Percentiles rank a stretch among this genome's conserved stretches.
These are phyloP conservation scores for Lunasporangiospora selenospora DNA, from an alignment of 192 early-diverging fungal species.

Conservation along the genomic window DNA sequence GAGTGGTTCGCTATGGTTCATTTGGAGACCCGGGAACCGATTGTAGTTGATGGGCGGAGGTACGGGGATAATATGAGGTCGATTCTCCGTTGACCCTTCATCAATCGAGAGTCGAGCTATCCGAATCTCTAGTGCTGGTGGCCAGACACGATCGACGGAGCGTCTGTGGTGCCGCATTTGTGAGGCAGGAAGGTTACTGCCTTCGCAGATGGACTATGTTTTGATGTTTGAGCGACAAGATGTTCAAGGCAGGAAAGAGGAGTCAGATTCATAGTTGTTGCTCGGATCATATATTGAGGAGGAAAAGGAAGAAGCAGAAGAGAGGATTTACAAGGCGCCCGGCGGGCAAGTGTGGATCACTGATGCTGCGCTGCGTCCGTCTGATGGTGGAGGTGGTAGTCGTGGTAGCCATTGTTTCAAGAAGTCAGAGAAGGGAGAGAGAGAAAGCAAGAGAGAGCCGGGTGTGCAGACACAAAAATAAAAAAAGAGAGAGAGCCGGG, in stretches of 20 bases:
- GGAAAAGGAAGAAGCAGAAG: no score
- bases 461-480: not conserved
- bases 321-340: no score
- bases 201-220: not conserved
- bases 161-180: slow-evolving; percentile 30
- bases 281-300: no score
- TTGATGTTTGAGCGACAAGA: not conserved
- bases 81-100: slow-evolving; percentile 1
- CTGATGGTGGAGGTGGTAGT: no score
- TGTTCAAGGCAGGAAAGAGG: no score
- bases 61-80: slow-evolving; percentile 24
- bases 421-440: not conserved
- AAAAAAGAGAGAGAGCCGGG: not conserved
- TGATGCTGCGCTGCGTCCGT: no score
- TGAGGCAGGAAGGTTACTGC: not conserved
- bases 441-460: no score
- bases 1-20: no score
- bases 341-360: no score
- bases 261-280: no score
- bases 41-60: slow-evolving; percentile 15
- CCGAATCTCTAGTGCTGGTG: slow-evolving; percentile 35
- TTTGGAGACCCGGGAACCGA: not conserved
- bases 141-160: slow-evolving; percentile 33
- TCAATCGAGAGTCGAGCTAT: slow-evolving; percentile 32
- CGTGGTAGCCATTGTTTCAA: no score